These are phyloP conservation scores for Amanita subjunquillea DNA, from an alignment of 768 basidiomycete species.

Conservation along the genomic window DNA sequence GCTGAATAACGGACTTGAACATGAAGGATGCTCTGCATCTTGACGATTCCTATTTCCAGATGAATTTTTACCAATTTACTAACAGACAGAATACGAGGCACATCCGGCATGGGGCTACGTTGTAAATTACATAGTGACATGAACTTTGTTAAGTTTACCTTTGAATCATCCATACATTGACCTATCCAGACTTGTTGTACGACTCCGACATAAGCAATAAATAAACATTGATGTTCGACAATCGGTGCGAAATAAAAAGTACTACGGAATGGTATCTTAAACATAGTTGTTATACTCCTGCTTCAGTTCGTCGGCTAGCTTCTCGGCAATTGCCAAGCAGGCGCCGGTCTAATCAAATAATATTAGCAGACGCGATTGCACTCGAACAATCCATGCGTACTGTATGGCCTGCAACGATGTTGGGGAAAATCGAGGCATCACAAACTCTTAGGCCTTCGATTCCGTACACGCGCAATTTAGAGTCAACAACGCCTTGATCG, in stretches of 20 bases:
- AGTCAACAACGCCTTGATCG: conserved; percentile 34
- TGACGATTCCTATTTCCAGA: not conserved
- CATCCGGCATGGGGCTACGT: not conserved
- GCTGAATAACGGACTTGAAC: conserved; percentile 11
- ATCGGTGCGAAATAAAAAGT: not conserved
- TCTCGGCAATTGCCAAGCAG: conserved; percentile 21
- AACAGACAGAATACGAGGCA: not conserved
- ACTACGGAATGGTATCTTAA: not conserved
- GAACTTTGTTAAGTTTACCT: not conserved
- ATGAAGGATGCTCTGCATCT: not conserved
- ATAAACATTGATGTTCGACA: not conserved
- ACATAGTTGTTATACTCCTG: conserved; percentile 9
- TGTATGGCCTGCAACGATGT: conserved; percentile 31
- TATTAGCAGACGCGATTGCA: not conserved
- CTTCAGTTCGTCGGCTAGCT: conserved; percentile 21
- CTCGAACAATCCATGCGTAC: conserved; percentile 11
- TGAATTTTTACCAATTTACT: not conserved
- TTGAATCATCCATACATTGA: not conserved
- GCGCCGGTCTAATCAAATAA: conserved; percentile 16
- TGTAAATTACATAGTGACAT: not conserved
- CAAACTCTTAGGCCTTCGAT: conserved; percentile 31
- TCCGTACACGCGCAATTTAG: conserved; percentile 32
- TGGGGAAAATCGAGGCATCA: conserved; percentile 30
- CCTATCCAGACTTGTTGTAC: not conserved
- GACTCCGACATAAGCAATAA: not conserved